phyloP scores from a whole-genome alignment of 768 basidiomycete genomes.

The Scleroderma citrinum region DNA sequence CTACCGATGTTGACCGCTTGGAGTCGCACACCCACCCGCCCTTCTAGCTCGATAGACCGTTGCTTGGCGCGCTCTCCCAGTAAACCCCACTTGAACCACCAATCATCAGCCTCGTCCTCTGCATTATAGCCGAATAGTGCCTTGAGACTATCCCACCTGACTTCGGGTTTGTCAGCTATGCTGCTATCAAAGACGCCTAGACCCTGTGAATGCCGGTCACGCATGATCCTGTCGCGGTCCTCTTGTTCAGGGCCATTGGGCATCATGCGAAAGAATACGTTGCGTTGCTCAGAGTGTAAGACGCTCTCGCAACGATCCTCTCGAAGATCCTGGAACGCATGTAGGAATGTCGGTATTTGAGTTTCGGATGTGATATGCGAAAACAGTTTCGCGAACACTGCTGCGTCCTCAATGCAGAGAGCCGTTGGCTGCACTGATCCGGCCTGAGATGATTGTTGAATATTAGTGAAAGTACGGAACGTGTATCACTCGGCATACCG shows the following conservation, averaged over 20 bases:
- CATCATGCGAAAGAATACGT: slow-evolving; percentile 40
- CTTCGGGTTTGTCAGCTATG: background rate
- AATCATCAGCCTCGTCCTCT: slow-evolving; percentile 53
- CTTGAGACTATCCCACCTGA: slow-evolving; percentile 49
- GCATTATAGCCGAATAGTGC: slow-evolving; percentile 47
- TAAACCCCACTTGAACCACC: slow-evolving; percentile 57
- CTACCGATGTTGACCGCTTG: background rate
- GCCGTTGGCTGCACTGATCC: slow-evolving; percentile 46
- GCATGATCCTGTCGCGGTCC: slow-evolving; percentile 38
- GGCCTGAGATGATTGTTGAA: slow-evolving; percentile 34
- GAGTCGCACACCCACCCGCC: slow-evolving; percentile 9
- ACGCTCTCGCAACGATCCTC: slow-evolving; percentile 45
- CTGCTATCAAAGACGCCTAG: slow-evolving; percentile 35
- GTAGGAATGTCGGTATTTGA: slow-evolving; percentile 46
- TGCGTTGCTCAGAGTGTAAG: slow-evolving; percentile 39
- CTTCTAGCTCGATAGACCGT: slow-evolving; percentile 14
- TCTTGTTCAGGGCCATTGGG: slow-evolving; percentile 40
- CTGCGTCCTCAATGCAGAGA: slow-evolving; percentile 57
- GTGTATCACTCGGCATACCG: slow-evolving; percentile 32
- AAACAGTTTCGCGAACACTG: slow-evolving; percentile 55
- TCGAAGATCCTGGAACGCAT: slow-evolving; percentile 54
- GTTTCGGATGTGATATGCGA: slow-evolving; percentile 40
- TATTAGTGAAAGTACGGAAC: background rate
- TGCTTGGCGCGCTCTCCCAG: slow-evolving; percentile 34
- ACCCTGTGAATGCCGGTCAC: slow-evolving; percentile 39